Conservation (phyloP, 305 asterid species). For the Fraxinus floribunda region DNA sequence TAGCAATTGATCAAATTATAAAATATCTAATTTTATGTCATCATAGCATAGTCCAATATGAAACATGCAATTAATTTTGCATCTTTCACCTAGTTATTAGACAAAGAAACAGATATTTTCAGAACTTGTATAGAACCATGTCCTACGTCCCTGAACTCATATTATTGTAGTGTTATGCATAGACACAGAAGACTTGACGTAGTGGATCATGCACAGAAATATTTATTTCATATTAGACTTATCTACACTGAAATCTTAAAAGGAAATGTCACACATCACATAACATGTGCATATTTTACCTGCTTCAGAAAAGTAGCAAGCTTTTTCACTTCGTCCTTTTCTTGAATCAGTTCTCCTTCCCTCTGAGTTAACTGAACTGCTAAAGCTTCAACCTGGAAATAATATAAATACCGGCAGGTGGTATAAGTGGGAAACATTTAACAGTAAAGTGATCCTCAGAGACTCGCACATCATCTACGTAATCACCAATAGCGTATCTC, state of each 20-base stretch:
- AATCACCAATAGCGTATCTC: constrained; percentile 1
- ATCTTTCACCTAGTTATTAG: not conserved
- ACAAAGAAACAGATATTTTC: not conserved
- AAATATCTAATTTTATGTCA: constrained; percentile 5
- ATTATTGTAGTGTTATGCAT: not conserved
- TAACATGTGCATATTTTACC: constrained; percentile 39
- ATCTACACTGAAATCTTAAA: not conserved
- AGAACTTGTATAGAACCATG: not conserved
- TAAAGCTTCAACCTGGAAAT: constrained; percentile 82
- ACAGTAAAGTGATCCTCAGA: not conserved
- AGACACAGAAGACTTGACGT: not conserved
- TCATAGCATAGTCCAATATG: not conserved
- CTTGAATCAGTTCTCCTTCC: constrained; percentile 93
- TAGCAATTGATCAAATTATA: constrained; percentile 6
- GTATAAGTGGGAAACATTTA: not conserved
- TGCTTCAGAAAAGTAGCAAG: constrained; percentile 87
- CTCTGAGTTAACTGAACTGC: constrained; percentile 88
- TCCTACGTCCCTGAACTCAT: not conserved
- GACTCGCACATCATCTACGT: not conserved
- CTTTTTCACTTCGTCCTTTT: constrained; percentile 90
- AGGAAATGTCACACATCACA: not conserved
- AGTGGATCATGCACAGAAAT: not conserved
- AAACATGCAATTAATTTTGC: not conserved
- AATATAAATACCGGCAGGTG: not conserved
- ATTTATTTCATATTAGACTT: not conserved